Conservation (phyloP, 208 protist species). For the Leishmania arabica region DNA sequence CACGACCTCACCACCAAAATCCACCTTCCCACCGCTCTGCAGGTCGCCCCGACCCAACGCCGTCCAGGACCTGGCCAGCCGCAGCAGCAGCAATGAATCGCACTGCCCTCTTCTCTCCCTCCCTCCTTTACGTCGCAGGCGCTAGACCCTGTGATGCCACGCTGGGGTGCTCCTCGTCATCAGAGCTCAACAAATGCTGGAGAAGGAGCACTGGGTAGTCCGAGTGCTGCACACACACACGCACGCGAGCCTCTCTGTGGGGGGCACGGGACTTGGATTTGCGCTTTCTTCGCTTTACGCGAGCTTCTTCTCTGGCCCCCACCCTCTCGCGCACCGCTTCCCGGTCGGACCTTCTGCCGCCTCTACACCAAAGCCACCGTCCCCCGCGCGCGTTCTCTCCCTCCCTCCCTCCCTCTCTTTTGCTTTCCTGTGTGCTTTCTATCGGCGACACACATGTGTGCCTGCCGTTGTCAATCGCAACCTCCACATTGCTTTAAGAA, state of each 20-base stretch:
- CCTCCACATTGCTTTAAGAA: neutral
- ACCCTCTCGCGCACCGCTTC: neutral
- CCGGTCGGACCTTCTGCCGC: neutral
- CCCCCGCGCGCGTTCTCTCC: neutral
- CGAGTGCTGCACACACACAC: neutral
- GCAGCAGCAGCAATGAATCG: neutral
- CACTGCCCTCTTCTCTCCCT: too few relatives aligned
- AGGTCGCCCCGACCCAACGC: neutral
- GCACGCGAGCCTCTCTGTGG: neutral
- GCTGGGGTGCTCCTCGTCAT: neutral
- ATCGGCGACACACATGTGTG: neutral
- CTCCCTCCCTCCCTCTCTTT: neutral
- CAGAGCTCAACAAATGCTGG: neutral
- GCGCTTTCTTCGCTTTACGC: neutral
- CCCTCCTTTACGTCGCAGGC: too few relatives aligned
- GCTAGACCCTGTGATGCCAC: neutral
- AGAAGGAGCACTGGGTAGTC: neutral
- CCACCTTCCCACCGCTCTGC: neutral
- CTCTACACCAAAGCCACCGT: neutral
- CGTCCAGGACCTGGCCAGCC: neutral
- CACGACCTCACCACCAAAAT: neutral
- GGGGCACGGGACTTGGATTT: neutral
- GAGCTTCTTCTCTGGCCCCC: neutral
- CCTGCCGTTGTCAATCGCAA: neutral
- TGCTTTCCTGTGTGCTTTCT: neutral